Conservation (phyloP, 2,329 filamentous ascomycete genomes). For the Alternaria rosae region DNA sequence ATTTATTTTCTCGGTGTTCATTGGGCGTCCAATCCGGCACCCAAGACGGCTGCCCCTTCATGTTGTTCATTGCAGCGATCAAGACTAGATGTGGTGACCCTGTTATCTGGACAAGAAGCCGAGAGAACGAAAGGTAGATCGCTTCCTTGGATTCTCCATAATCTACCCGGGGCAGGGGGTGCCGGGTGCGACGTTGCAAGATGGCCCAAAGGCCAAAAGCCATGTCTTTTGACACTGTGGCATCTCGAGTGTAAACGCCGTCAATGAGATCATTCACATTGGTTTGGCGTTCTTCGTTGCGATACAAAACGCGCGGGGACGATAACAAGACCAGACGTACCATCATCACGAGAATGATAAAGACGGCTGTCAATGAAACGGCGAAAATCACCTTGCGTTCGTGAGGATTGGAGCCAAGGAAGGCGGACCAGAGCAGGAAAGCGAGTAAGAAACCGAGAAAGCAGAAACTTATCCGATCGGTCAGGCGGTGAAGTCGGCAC, state of each 20-base stretch:
- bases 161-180: neutral
- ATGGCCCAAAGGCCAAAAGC: neutral
- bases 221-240: neutral
- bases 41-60: neutral
- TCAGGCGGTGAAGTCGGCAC: no score
- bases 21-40: neutral
- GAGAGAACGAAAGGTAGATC: neutral
- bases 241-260: neutral
- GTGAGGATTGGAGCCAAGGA: no score
- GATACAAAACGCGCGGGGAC: neutral
- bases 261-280: neutral
- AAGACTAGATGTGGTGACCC: neutral
- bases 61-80: neutral
- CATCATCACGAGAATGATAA: no score
- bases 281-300: neutral
- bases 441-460: no score
- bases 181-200: neutral
- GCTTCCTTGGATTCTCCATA: neutral
- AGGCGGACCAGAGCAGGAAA: no score
- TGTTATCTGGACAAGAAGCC: neutral
- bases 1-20: neutral
- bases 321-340: no score
- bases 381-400: no score
- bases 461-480: no score
- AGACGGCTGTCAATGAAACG: no score